Evolutionary conservation across 2,329 filamentous ascomycete species (phyloP), one percentile per base, ranked within the genome.

Genomic region (Teratosphaeria gauchensis): DNA sequence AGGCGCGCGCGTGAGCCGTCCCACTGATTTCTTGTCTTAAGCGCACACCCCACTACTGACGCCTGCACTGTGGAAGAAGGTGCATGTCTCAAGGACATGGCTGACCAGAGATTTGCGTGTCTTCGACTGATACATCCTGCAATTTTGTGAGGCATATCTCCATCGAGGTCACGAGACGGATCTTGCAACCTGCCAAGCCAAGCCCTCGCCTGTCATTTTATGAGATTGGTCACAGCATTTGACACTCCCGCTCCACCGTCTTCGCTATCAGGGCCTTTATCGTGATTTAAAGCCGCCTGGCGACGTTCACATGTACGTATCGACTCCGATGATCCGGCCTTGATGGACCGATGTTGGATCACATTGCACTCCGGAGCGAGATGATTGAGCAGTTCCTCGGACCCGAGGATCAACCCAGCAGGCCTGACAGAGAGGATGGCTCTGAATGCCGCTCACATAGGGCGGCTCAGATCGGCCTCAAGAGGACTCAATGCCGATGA

Each of bases 401-500:
- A 54, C 53, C 56, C 42, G 42, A 48, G 19, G 57, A 56, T 57
- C 56, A 42, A 59, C 53, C 53, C 57, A 53, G 56, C 56, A 56
- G 56, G 35, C 24, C 31, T n/a, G 30, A 16, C 3, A 33, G 48
- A 56, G 33, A 64, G 55, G 55, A 69, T 69, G 68, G 65, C 67
- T 56, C 56, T 66, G 58, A 62, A 58, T 46, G 59, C 64, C 6
- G 61, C 61, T 58, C 62, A 62, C 12, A 53, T 60, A 31, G 61
- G 62, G 59, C 65, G 68, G 51, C 60, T 62, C 33, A 63, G 68
- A 42, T 66, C 68, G 32, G 62, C 65, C 1, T 68, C 68, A 19
- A 60, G 64, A 62, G 67, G 64, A 24, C 58, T 70, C 30, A 64
- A 64, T 56, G 55, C 62, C 21, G 65, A 65, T 59, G 69, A 71